phyloP scores from a whole-genome alignment of 1,284 basidiomycete genomes.

The Bondarzewia mesenterica region DNA sequence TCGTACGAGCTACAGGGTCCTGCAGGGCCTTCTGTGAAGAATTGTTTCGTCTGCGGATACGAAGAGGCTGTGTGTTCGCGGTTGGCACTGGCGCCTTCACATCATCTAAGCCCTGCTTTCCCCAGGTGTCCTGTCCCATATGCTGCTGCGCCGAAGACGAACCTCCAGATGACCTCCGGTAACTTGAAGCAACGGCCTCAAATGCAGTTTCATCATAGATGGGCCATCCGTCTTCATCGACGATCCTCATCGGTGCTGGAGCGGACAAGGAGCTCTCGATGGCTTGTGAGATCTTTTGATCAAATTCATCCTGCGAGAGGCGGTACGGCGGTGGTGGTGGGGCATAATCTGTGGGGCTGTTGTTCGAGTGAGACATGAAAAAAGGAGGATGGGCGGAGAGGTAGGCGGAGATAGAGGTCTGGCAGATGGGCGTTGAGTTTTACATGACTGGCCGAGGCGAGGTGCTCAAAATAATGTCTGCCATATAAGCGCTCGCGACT shows the following conservation, averaged over 20 bases:
- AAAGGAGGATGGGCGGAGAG: not conserved
- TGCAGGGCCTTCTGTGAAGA: not conserved
- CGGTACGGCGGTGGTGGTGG: conserved; percentile 39
- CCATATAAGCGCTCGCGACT: no score
- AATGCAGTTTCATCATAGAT: conserved; percentile 41
- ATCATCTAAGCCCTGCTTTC: not conserved
- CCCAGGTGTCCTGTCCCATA: not conserved
- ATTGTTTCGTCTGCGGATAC: not conserved
- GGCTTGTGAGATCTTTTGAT: conserved; percentile 42
- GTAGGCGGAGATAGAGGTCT: not conserved
- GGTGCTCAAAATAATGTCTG: no score
- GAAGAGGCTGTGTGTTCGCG: not conserved
- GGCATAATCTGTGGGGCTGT: conserved; percentile 15
- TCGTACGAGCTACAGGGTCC: not conserved
- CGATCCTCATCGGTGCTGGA: not conserved
- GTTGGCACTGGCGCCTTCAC: not conserved
- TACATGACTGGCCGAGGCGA: no score
- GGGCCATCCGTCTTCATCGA: conserved; percentile 39
- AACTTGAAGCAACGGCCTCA: conserved; percentile 19
- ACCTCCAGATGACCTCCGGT: conserved; percentile 3
- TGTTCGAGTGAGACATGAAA: conserved; percentile 2
- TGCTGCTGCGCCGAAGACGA: not conserved
- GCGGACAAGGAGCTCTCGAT: conserved; percentile 28
- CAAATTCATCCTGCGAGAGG: conserved; percentile 44
- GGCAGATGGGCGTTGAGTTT: no score